These are phyloP conservation scores for Mariannaea sp. DNA, from an alignment of 2,329 filamentous ascomycete genomes.

Conservation along the genomic window DNA sequence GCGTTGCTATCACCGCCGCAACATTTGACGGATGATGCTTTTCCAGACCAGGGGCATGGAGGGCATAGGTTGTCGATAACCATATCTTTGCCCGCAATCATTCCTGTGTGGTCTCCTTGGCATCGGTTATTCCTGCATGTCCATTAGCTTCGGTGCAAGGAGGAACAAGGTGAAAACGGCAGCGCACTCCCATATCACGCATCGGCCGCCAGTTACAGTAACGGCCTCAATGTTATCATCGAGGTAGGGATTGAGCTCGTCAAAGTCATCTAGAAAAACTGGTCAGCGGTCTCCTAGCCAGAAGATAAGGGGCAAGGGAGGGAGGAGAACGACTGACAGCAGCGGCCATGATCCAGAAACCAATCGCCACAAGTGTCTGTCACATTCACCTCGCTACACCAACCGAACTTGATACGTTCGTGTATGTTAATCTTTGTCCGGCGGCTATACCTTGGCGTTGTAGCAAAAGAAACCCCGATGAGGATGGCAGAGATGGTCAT, in stretches of 20 bases:
- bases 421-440: constrained; percentile 12
- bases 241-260: constrained; percentile 10
- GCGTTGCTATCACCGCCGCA: constrained; percentile 20
- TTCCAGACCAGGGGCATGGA: constrained; percentile 4
- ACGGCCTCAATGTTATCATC: constrained; percentile 22
- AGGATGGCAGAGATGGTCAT: neutral
- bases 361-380: constrained; percentile 1
- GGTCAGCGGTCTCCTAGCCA: neutral
- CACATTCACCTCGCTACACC: constrained; percentile 17
- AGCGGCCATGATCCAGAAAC: constrained; percentile 14
- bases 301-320: too few relatives aligned
- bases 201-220: constrained; percentile 12
- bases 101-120: constrained; percentile 21
- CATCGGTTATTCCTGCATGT: constrained; percentile 16
- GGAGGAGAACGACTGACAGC: constrained; percentile 22
- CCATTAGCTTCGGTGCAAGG: neutral
- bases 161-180: neutral
- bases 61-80: constrained; percentile 16
- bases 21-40: constrained; percentile 22
- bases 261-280: constrained; percentile 19
- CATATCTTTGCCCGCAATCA: constrained; percentile 15
- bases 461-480: neutral
- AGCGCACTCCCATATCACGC: constrained; percentile 27
- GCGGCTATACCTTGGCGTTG: neutral
- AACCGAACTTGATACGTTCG: constrained; percentile 15